These are phyloP conservation scores for Coemansia sp. DNA, from an alignment of 192 early-diverging fungal genomes.

Conservation along the genomic window DNA sequence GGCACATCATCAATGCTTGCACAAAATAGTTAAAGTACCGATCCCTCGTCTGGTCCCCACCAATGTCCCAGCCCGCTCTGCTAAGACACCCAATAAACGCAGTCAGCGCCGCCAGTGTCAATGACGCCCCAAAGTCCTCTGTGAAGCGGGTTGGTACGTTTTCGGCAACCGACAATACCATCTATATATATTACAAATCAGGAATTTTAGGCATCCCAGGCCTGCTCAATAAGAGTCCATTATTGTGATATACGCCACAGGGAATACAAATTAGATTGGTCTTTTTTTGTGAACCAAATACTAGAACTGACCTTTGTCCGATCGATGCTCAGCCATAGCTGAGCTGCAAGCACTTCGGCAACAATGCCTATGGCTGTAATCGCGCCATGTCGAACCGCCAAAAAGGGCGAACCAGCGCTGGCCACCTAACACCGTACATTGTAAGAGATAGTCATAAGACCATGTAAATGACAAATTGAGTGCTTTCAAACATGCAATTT, in stretches of 20 bases:
- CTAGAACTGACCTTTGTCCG: slow-evolving; percentile 21
- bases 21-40: slow-evolving; percentile 36
- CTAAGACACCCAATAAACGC: slow-evolving; percentile 53
- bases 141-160: slow-evolving; percentile 39
- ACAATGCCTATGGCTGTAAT: slow-evolving; percentile 36
- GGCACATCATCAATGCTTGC: slow-evolving; percentile 25
- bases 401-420: slow-evolving; percentile 34
- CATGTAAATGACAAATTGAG: background rate
- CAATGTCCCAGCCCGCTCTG: slow-evolving; percentile 37
- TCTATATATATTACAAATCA: slow-evolving; percentile 13
- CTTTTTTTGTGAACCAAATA: too few relatives aligned
- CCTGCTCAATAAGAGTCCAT: background rate
- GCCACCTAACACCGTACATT: slow-evolving; percentile 23
- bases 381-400: slow-evolving; percentile 54
- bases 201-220: background rate
- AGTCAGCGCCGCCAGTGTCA: slow-evolving; percentile 55
- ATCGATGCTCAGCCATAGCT: slow-evolving; percentile 9
- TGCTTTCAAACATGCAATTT: background rate
- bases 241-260: background rate
- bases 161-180: slow-evolving; percentile 21
- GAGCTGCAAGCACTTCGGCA: slow-evolving; percentile 26
- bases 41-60: background rate
- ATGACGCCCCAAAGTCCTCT: slow-evolving; percentile 60
- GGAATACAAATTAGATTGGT: background rate
- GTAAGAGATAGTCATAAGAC: background rate